Percentiles rank a stretch among this genome's conserved stretches.
These are phyloP conservation scores for Talaromyces marneffei DNA, from an alignment of 2,329 filamentous ascomycete species.

Conservation along the genomic window DNA sequence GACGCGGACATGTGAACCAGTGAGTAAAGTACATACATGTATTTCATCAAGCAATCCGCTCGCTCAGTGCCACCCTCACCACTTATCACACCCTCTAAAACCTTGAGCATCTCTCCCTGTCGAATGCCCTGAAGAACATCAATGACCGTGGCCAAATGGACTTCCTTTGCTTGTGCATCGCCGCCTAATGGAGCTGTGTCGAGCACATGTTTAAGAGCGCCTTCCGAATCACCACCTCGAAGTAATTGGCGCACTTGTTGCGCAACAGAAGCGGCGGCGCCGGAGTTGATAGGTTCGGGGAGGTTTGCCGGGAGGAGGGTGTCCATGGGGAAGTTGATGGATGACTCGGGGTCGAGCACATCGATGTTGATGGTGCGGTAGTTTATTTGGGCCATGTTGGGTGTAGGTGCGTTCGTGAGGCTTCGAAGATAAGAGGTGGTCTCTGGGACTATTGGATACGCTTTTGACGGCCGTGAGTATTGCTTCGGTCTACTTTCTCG, in stretches of 20 bases:
- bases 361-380: slow-evolving; percentile 93
- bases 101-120: slow-evolving; percentile 87
- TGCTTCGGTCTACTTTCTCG: not conserved
- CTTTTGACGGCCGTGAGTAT: not conserved
- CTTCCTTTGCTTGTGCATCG: slow-evolving; percentile 59
- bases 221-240: slow-evolving; percentile 78
- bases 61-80: slow-evolving; percentile 75
- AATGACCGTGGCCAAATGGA: slow-evolving; percentile 79
- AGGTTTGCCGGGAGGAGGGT: slow-evolving; percentile 71
- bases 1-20: not conserved
- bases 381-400: slow-evolving; percentile 47
- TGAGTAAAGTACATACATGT: slow-evolving; percentile 60
- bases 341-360: slow-evolving; percentile 80
- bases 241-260: slow-evolving; percentile 82
- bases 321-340: slow-evolving; percentile 82
- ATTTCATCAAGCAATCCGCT: slow-evolving; percentile 94
- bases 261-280: slow-evolving; percentile 70
- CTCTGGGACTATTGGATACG: not conserved
- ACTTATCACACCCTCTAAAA: slow-evolving; percentile 74
- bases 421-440: not conserved
- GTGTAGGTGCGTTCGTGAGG: not conserved
- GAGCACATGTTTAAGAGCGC: slow-evolving; percentile 74
- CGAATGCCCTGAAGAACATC: slow-evolving; percentile 96
- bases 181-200: slow-evolving; percentile 71
- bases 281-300: slow-evolving; percentile 63